Conservation (phyloP, 2,329 filamentous ascomycete genomes). For the Alternaria sp. region DNA sequence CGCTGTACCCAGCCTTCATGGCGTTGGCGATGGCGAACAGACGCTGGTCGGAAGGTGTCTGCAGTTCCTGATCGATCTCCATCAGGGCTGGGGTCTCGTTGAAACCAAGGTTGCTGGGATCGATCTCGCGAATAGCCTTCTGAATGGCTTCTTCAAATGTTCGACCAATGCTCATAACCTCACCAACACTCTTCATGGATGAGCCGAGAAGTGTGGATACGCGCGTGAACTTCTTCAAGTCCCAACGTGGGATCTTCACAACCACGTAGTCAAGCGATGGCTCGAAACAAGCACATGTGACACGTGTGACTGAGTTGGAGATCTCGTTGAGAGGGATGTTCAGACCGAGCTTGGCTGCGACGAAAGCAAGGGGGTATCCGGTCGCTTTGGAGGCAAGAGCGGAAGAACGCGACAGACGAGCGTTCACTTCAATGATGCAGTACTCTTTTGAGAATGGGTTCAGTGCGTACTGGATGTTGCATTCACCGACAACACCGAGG, state of each 20-base stretch:
- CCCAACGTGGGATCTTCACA: constrained; percentile 98
- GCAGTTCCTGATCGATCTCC: constrained; percentile 94
- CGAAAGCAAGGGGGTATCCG: constrained; percentile 94
- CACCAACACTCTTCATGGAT: constrained; percentile 99
- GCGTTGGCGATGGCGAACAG: constrained; percentile 98
- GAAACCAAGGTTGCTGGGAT: constrained; percentile 95
- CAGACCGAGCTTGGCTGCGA: constrained; percentile 94
- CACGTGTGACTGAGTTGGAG: constrained; percentile 92
- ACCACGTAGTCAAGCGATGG: constrained; percentile 97
- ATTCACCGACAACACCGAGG: constrained; percentile 96
- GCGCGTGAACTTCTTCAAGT: constrained; percentile 97
- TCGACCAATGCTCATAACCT: constrained; percentile 97
- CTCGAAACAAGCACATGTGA: constrained; percentile 97
- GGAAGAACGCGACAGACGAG: constrained; percentile 91
- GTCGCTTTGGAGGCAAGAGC: constrained; percentile 96
- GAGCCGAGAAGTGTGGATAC: constrained; percentile 96
- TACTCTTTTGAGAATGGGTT: constrained; percentile 96
- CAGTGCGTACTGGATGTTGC: constrained; percentile 97
- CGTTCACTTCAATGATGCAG: constrained; percentile 99
- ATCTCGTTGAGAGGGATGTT: constrained; percentile 96
- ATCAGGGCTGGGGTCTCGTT: constrained; percentile 85
- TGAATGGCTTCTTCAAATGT: constrained; percentile 99
- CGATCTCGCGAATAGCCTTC: constrained; percentile 94
- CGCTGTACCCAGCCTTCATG: constrained; percentile 91
- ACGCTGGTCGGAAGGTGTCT: constrained; percentile 96